Conservation (phyloP, 148 eudicot species). For the Rhododendron mucronatum region DNA sequence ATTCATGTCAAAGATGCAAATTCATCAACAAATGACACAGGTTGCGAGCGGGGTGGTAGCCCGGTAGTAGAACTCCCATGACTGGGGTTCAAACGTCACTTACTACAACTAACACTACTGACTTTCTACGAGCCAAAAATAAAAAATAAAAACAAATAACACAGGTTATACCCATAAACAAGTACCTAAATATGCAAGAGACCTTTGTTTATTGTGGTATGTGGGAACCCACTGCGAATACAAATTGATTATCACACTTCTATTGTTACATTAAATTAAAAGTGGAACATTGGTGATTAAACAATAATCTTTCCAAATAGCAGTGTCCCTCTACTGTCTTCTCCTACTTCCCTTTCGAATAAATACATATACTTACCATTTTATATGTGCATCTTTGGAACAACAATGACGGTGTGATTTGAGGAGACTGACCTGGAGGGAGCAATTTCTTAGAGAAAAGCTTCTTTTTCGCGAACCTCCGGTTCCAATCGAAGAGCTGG, state of each 20-base stretch:
- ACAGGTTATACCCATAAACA: not conserved
- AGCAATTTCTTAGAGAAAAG: constrained; percentile 79
- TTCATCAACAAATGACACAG: not conserved
- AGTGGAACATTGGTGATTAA: not conserved
- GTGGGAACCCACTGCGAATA: not conserved
- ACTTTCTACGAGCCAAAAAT: too few relatives aligned
- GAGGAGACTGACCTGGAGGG: constrained; percentile 52
- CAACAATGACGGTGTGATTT: not conserved
- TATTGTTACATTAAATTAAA: too few relatives aligned
- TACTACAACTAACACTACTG: too few relatives aligned
- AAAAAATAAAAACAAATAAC: too few relatives aligned
- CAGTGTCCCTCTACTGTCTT: not conserved
- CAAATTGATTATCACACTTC: not conserved
- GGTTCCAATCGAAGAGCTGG: constrained; percentile 93
- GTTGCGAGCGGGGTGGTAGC: not conserved
- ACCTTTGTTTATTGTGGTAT: not conserved
- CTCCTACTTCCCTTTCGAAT: not conserved
- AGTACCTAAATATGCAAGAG: not conserved
- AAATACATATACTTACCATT: not conserved
- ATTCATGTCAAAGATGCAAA: not conserved
- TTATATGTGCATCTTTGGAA: not conserved
- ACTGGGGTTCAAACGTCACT: too few relatives aligned
- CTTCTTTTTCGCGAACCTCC: constrained; percentile 84
- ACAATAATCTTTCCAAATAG: not conserved
- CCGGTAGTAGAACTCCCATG: too few relatives aligned